Conservation (phyloP, 768 basidiomycete species). For the Leccinum longicurvipes region DNA sequence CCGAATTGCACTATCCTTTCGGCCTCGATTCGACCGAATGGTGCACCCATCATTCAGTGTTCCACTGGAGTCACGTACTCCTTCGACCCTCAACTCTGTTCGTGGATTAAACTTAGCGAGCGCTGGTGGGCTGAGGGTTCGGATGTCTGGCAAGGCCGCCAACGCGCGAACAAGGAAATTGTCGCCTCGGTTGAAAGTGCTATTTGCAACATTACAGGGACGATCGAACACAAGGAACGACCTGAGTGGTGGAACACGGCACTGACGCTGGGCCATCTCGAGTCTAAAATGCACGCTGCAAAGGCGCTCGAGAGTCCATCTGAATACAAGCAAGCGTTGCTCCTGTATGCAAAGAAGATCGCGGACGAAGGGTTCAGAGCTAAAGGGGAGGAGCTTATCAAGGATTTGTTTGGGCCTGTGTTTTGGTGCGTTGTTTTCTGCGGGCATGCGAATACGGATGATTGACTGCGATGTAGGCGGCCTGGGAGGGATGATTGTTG, state of each 20-base stretch:
- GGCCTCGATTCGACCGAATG: constrained; percentile 72
- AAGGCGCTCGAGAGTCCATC: constrained; percentile 71
- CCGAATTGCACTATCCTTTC: constrained; percentile 62
- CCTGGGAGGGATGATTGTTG: constrained; percentile 62
- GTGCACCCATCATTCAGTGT: constrained; percentile 71
- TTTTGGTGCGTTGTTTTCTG: constrained; percentile 63
- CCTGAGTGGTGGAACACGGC: constrained; percentile 83
- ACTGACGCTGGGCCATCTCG: constrained; percentile 84
- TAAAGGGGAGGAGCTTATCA: constrained; percentile 89
- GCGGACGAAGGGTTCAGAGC: constrained; percentile 86
- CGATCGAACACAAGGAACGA: constrained; percentile 42
- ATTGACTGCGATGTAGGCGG: constrained; percentile 43
- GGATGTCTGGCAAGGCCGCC: constrained; percentile 76
- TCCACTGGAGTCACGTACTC: constrained; percentile 78
- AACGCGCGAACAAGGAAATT: constrained; percentile 52
- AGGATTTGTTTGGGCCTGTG: constrained; percentile 85
- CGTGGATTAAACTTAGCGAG: constrained; percentile 77
- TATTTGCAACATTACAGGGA: constrained; percentile 41
- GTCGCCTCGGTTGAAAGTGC: constrained; percentile 54
- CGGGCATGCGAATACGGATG: neutral
- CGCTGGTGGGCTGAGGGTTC: constrained; percentile 85
- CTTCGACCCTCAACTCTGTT: constrained; percentile 62
- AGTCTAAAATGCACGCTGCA: constrained; percentile 75
- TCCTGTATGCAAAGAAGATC: constrained; percentile 77
- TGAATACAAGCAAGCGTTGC: constrained; percentile 78